Evolutionary conservation across 345 rosid species (phyloP), one percentile per base, ranked within the genome.

Genomic region (Trapa incisa): DNA sequence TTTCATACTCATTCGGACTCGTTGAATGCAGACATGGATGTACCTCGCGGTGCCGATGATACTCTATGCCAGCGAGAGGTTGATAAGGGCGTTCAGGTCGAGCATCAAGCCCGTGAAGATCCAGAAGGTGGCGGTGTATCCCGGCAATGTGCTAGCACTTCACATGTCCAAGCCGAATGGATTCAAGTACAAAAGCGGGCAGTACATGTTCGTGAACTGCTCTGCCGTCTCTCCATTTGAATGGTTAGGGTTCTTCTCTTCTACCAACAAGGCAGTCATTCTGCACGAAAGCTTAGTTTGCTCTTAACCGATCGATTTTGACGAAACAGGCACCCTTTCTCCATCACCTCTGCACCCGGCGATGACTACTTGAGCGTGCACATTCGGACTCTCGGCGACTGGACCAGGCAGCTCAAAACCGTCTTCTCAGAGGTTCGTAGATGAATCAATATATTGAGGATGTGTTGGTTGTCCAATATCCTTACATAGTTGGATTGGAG

Each of bases 311-410:
- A 22, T 22, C 29, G 29, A 22, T 22, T 22, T 22, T 22, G 29
- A 22, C 1, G 11, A 36, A 37, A 16, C 76, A 86, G 83, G 97
- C 97, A 91, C 69, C 97, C 97, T 5, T 91, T 91, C 80, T 91
- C 96, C n/a, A 91, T 91, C 67, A 91, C 97, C 15, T 91, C 97
- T 0, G 84, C 97, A 33, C 97, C 97, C 0, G 91, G 89, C 61
- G 94, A 91, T 65, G 96, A 87, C 74, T 84, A 85, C 76, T 66
- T 91, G 1, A 89, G 97, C 65, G 96, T 91, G 41, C 97, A 91
- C 75, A 91, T 91, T 70, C 79, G 96, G 65, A 87, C 96, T 1
- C 75, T 83, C 0, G 97, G 97, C 6, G 97, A 91, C 70, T 91
- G 97, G 97, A 91, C 97, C 0, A 70, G 94, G 36, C 91, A 89